Evolutionary conservation across 2,329 filamentous ascomycete species (phyloP).

Genomic region (Rugonectria rugulosa): DNA sequence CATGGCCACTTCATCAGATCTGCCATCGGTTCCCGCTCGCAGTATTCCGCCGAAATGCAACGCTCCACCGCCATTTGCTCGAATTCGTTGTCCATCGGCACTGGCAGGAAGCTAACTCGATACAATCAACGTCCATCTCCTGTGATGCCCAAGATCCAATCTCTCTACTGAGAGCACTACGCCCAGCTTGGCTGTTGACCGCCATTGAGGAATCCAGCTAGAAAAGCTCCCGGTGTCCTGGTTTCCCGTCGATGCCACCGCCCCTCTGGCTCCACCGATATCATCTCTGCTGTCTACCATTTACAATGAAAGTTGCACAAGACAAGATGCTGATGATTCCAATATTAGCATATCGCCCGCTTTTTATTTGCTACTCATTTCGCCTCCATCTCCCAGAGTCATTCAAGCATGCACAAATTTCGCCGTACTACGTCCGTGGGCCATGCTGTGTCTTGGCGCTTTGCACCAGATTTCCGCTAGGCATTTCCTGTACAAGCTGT

Average conservation of each 20-base stretch:
- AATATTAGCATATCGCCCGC: constrained; percentile 13
- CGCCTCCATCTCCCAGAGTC: constrained; percentile 10
- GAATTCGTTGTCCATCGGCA: neutral
- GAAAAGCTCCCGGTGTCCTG: constrained; percentile 1
- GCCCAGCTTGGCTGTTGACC: constrained; percentile 10
- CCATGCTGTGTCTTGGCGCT: neutral
- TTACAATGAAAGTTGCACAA: constrained; percentile 1
- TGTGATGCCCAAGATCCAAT: constrained; percentile 2
- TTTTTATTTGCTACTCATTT: constrained; percentile 20
- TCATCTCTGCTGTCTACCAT: constrained; percentile 14
- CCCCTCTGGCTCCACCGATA: constrained; percentile 7
- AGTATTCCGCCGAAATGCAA: neutral
- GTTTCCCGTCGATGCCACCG: neutral
- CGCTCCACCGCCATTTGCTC: constrained; percentile 2
- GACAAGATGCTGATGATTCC: constrained; percentile 9
- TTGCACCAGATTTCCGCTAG: constrained; percentile 15
- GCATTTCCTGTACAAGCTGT: constrained; percentile 9
- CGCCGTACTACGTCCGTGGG: neutral
- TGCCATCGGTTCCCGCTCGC: neutral
- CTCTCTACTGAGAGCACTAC: constrained; percentile 4
- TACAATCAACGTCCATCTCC: neutral
- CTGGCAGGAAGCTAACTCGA: constrained; percentile 1
- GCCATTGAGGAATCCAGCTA: constrained; percentile 2
- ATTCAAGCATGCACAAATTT: neutral
- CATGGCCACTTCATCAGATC: neutral